Percentiles rank a stretch among this genome's conserved stretches.
Evolutionary conservation across 75 land plant species (phyloP).

Genomic region (Picea glauca): DNA sequence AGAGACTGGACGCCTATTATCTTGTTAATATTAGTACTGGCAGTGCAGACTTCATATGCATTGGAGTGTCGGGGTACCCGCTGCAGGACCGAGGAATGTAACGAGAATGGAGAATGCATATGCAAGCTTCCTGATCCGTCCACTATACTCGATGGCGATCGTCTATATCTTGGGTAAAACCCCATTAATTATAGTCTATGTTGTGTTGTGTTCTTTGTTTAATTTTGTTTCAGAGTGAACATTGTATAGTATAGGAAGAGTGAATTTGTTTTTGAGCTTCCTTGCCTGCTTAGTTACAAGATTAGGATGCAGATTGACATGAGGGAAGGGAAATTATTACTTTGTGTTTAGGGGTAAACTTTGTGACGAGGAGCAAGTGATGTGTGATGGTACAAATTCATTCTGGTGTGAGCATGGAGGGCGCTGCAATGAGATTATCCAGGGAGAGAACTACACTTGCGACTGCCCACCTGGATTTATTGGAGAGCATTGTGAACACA

Average conservation of each 20-base stretch:
- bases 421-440: slow-evolving; percentile 32
- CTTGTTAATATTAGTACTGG: not conserved
- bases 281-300: too few relatives aligned
- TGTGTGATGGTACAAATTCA: slow-evolving; percentile 35
- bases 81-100: slow-evolving; percentile 28
- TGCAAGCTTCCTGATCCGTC: slow-evolving; percentile 34
- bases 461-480: slow-evolving; percentile 29
- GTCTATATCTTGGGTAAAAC: slow-evolving; percentile 38
- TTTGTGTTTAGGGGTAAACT: slow-evolving; percentile 31
- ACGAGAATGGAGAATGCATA: slow-evolving; percentile 28
- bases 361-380: slow-evolving; percentile 33
- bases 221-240: too few relatives aligned
- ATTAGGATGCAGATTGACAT: not conserved
- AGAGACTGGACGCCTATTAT: not conserved
- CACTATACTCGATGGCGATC: slow-evolving; percentile 32
- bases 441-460: slow-evolving; percentile 46
- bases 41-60: slow-evolving; percentile 3
- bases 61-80: slow-evolving; percentile 10
- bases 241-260: too few relatives aligned
- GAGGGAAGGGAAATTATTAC: not conserved
- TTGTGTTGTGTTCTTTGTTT: not conserved
- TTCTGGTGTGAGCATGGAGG: slow-evolving; percentile 50
- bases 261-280: too few relatives aligned
- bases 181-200: not conserved
- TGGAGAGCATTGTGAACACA: slow-evolving; percentile 42